phyloP scores from a whole-genome alignment of 2,329 filamentous ascomycete genomes.

The Aspergillus caelatus region DNA sequence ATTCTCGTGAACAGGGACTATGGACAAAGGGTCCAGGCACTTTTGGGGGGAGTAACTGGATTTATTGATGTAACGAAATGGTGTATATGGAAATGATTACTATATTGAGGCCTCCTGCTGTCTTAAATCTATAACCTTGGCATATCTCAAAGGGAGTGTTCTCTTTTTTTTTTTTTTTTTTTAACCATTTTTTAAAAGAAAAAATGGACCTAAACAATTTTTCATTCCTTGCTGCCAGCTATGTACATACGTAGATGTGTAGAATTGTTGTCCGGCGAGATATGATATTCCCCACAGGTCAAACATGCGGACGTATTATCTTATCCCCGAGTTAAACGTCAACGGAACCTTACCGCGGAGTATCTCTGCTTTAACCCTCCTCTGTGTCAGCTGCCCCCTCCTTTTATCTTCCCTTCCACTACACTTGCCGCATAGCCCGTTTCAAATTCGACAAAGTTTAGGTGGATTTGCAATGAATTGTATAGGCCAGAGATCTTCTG shows the following conservation, averaged over 20 bases:
- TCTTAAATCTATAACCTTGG: not conserved
- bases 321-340: conserved; percentile 32
- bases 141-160: not conserved
- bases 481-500: conserved; percentile 14
- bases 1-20: conserved; percentile 33
- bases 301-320: conserved; percentile 28
- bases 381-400: conserved; percentile 8
- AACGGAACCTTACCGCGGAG: conserved; percentile 16
- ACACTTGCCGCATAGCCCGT: conserved; percentile 3
- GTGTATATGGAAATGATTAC: conserved; percentile 14
- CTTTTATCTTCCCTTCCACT: conserved; percentile 9
- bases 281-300: not conserved
- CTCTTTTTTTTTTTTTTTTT: not conserved
- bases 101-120: conserved; percentile 1
- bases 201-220: not conserved
- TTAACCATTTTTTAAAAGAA: too few species aligned
- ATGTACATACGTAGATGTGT: not conserved
- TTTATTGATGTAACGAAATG: conserved; percentile 18
- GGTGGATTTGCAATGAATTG: conserved; percentile 22
- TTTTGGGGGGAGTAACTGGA: conserved; percentile 9
- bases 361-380: conserved; percentile 2
- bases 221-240: not conserved
- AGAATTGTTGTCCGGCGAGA: not conserved
- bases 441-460: not conserved
- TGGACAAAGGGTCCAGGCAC: not conserved